Base-by-base conservation (phyloP, 2,329 filamentous ascomycete genomes). In the Akanthomyces dipterigenus region DNA sequence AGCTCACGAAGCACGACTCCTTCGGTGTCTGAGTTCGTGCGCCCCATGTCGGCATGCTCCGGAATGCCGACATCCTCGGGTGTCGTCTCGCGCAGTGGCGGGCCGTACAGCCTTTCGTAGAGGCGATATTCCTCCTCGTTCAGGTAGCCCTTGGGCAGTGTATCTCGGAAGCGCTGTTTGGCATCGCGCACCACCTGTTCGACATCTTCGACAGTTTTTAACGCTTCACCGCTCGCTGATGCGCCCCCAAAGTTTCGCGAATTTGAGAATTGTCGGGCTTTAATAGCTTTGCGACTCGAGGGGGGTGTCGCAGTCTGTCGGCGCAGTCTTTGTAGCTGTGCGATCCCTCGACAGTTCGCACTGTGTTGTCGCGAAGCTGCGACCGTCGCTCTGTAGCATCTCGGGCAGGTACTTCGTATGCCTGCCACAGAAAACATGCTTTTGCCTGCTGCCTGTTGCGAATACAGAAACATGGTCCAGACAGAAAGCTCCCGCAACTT, bases 31-130 rank as follows among this genome's bases (percentile, higher is more conserved):
- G 66, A 62, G 16, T 64, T 66, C 22, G 65, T 63, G 2, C 65
- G 48, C 2, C 67, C 70, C 72, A 76, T 74, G 46, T 76, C 73
- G 28, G 70, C 75, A 67, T 70, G 73, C 55, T 62, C 76, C 63
- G 77, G 75, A 63, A 77, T 81, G 28, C 75, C 85, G 4, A 85
- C 79, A 71, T 88, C 84, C 62, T 87, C 85, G 1, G 82, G 80
- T 8, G 69, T 73, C 2, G 84, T 88, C 57, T 83, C 80, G 46
- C 86, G 80, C 64, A 90, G 71, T 2, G 92, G 91, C 38, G 87
- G 80, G 1, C 93, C 93, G 71, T 95, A 97, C 18, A 96, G 76
- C 65, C 91, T 82, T 70, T 89, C 86, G 73, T 96, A 96, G 1
- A 96, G 76, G 53, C 77, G 78, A 68, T 88, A 87, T 72, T 96